Percentiles rank a stretch among this genome's conserved stretches.
Conservation (phyloP, 139 green algal genomes). For the Chlorella sorokiniana region DNA sequence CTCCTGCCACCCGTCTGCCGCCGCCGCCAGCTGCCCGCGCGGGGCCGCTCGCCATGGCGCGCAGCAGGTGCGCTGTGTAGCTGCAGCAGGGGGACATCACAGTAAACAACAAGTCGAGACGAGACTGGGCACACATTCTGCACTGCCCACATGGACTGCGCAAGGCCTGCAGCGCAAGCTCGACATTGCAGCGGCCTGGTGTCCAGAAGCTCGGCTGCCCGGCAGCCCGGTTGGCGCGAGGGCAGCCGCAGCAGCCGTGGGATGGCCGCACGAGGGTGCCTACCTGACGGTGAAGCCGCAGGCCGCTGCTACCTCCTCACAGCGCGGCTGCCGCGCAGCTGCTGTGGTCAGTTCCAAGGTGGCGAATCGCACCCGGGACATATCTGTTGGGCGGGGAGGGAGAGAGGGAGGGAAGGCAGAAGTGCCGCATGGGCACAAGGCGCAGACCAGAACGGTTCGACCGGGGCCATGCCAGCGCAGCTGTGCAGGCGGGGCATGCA, state of each 20-base stretch:
- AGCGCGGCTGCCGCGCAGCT: neutral
- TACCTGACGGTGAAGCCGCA: constrained; percentile 9
- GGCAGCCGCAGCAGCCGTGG: too few species aligned
- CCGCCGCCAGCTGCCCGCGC: neutral
- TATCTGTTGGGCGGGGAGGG: neutral
- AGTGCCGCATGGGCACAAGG: neutral
- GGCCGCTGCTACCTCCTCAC: neutral
- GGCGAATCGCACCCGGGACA: neutral
- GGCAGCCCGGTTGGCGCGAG: too few species aligned
- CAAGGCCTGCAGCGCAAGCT: neutral
- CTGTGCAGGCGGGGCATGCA: too few species aligned
- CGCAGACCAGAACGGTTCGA: neutral
- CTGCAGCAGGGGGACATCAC: neutral
- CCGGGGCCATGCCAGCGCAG: too few species aligned
- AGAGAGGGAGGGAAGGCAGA: neutral
- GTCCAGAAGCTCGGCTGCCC: neutral
- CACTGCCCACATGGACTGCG: neutral
- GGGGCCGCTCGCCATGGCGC: neutral
- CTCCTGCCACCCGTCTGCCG: too few species aligned
- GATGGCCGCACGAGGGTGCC: too few species aligned
- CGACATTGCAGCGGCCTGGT: neutral
- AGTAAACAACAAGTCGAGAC: neutral
- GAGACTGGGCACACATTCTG: neutral
- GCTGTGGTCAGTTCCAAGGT: neutral
- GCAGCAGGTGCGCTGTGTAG: neutral